Conservation (phyloP, 495 filamentous ascomycete genomes). For the Aspergillus baeticus region DNA sequence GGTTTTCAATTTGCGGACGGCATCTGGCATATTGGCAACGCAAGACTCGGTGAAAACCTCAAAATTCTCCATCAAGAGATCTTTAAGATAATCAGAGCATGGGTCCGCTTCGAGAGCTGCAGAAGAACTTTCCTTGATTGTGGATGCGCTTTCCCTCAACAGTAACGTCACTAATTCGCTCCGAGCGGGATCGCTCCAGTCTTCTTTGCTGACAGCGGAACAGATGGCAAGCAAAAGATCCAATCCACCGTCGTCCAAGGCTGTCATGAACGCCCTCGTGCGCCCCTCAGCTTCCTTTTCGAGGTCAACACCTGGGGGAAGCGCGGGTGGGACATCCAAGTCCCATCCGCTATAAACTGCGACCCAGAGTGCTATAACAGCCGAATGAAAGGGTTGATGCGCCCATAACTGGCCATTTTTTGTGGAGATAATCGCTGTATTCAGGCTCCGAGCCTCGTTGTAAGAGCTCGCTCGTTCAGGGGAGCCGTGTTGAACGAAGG, state of each 20-base stretch:
- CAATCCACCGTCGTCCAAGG: constrained; percentile 86
- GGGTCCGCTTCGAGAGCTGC: constrained; percentile 59
- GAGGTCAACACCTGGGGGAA: constrained; percentile 55
- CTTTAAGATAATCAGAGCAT: constrained; percentile 64
- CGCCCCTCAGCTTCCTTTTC: constrained; percentile 67
- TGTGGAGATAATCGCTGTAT: constrained; percentile 61
- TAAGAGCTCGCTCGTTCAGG: constrained; percentile 60
- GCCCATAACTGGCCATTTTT: constrained; percentile 66
- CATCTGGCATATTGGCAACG: constrained; percentile 91
- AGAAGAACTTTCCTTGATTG: constrained; percentile 64
- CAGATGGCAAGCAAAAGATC: constrained; percentile 86
- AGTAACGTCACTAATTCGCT: constrained; percentile 72
- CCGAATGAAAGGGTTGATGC: constrained; percentile 71
- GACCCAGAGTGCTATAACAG: constrained; percentile 77
- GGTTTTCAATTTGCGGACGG: constrained; percentile 77
- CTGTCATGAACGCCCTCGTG: constrained; percentile 66
- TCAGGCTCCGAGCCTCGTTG: constrained; percentile 64
- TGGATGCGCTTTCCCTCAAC: constrained; percentile 68
- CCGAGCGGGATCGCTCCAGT: constrained; percentile 81
- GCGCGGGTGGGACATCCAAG: constrained; percentile 58
- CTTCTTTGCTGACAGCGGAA: constrained; percentile 67
- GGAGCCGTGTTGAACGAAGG: constrained; percentile 72
- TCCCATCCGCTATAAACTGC: constrained; percentile 90
- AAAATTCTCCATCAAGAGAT: constrained; percentile 71
- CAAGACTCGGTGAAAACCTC: constrained; percentile 86